Conservation (phyloP, 768 basidiomycete genomes). For the Serendipita sp. region DNA sequence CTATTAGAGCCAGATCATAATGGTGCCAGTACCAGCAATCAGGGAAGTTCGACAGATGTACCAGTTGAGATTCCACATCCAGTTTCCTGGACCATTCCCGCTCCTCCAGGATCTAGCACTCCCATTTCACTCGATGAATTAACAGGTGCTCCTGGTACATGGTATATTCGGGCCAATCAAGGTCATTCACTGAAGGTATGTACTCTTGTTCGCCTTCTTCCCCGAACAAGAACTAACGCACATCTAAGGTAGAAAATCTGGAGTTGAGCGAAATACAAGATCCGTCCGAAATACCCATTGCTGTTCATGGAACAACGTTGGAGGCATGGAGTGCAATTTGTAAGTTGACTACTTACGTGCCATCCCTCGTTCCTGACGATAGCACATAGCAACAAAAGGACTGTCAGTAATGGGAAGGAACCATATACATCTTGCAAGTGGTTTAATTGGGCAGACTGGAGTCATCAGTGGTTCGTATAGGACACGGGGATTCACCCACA, state of each 20-base stretch:
- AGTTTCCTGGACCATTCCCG: background rate
- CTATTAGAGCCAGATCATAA: constrained; percentile 27
- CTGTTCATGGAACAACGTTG: constrained; percentile 66
- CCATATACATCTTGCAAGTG: constrained; percentile 86
- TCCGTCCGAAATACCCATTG: constrained; percentile 52
- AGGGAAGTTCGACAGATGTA: background rate
- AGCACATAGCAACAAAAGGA: constrained; percentile 42
- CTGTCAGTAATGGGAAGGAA: constrained; percentile 76
- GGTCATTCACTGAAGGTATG: constrained; percentile 71
- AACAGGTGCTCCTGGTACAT: constrained; percentile 25
- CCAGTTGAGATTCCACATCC: background rate
- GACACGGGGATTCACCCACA: background rate
- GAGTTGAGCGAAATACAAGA: constrained; percentile 45
- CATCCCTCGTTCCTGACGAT: constrained; percentile 10
- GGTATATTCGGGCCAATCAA: constrained; percentile 86
- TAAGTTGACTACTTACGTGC: constrained; percentile 19
- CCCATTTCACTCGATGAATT: constrained; percentile 5
- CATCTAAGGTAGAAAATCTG: constrained; percentile 45
- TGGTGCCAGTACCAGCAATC: background rate
- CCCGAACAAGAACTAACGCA: background rate
- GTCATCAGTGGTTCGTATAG: constrained; percentile 54
- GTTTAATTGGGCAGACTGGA: constrained; percentile 38
- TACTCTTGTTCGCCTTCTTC: background rate
- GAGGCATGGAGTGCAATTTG: constrained; percentile 59
- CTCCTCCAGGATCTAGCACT: constrained; percentile 12